Evolutionary conservation across 2,329 filamentous ascomycete genomes (phyloP).

Genomic region (Aspergillus fumigatus): DNA sequence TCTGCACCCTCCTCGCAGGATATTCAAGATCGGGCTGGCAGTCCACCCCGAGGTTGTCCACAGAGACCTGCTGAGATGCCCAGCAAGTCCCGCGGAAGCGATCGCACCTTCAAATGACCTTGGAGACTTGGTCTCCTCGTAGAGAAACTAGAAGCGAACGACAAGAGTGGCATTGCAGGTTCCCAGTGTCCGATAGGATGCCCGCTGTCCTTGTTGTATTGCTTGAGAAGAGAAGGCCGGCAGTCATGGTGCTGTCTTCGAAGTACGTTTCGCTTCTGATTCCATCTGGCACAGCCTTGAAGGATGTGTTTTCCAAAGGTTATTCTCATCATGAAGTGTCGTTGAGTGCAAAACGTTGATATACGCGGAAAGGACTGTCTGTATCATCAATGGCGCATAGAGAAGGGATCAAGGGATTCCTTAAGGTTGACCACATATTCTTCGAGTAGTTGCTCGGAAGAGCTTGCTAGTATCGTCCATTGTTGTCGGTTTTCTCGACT

Average conservation of each 20-base stretch:
- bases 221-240: conserved; percentile 30
- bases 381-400: background rate
- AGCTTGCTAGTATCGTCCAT: background rate
- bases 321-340: conserved; percentile 12
- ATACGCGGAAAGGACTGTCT: conserved; percentile 21
- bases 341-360: conserved; percentile 27
- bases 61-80: background rate
- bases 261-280: conserved; percentile 16
- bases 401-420: background rate
- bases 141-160: conserved; percentile 29
- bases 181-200: conserved; percentile 32
- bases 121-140: conserved; percentile 36
- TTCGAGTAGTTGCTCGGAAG: conserved; percentile 15
- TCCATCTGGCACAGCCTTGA: conserved; percentile 23
- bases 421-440: conserved; percentile 15
- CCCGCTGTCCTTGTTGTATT: conserved; percentile 31
- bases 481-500: conserved; percentile 12
- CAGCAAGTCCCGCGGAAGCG: background rate
- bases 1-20: background rate
- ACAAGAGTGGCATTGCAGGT: conserved; percentile 28
- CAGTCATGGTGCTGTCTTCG: conserved; percentile 25
- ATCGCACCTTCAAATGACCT: conserved; percentile 13
- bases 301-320: conserved; percentile 15
- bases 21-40: conserved; percentile 8
- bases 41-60: background rate